These are phyloP conservation scores for Trichoderma endophyticum DNA, from an alignment of 2,329 filamentous ascomycete genomes.

Conservation along the genomic window DNA sequence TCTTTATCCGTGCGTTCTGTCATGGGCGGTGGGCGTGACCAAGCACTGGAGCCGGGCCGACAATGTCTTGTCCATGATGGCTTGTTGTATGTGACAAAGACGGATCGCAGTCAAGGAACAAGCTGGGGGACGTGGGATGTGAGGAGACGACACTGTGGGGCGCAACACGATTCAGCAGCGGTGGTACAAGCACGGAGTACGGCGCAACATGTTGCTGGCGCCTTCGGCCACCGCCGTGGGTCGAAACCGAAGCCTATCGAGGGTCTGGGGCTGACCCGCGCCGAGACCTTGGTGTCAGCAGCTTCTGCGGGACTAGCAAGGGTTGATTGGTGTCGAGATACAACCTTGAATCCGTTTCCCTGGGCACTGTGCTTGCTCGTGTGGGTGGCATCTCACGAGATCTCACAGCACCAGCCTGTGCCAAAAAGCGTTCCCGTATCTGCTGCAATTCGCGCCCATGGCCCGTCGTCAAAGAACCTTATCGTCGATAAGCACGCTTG, in stretches of 20 bases:
- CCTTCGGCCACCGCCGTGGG: conserved; percentile 20
- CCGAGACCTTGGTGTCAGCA: conserved; percentile 16
- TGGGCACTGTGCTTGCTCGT: conserved; percentile 15
- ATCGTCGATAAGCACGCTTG: conserved; percentile 11
- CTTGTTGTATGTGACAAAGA: background rate
- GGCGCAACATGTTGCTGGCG: conserved; percentile 17
- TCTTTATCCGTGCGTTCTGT: conserved; percentile 2
- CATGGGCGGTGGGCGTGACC: conserved; percentile 6
- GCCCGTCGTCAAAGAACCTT: conserved; percentile 7
- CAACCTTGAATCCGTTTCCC: conserved; percentile 9
- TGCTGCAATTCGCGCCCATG: background rate
- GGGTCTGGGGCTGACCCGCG: conserved; percentile 19
- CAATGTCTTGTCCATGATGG: conserved; percentile 3
- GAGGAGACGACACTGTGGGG: conserved; percentile 16
- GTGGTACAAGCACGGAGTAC: conserved; percentile 7
- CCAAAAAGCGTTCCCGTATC: background rate
- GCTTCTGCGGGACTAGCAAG: conserved; percentile 17
- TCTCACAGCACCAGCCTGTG: background rate
- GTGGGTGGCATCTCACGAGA: conserved; percentile 13
- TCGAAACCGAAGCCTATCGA: conserved; percentile 12
- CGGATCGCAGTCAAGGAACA: background rate
- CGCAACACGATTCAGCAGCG: conserved; percentile 17
- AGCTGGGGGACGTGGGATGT: conserved; percentile 5
- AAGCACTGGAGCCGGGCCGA: conserved; percentile 16
- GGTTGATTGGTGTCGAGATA: conserved; percentile 6